Base-by-base conservation (phyloP, 768 basidiomycete species). In the Agaricus sinodeliciosus region DNA sequence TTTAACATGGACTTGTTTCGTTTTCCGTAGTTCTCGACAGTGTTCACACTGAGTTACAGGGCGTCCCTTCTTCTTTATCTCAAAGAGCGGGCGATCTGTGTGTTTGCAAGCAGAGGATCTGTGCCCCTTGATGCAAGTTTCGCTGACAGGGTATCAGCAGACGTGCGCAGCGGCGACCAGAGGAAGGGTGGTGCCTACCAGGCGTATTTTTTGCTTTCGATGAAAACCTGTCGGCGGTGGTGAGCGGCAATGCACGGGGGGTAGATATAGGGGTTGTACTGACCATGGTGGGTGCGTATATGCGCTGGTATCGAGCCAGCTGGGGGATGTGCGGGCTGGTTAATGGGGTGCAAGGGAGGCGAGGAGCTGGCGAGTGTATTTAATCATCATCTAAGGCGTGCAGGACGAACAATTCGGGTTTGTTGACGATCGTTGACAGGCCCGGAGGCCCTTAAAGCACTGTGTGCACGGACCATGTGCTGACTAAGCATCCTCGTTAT, bases 71-170 rank as follows among this genome's bases (percentile, higher is more conserved):
- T 87, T 90, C 74, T 93, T 91, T 53, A 95, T 89, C 69, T 94
- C 90, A 65, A 85, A 93, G 48, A 95, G 76, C 35, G 91, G 86
- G 39, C 93, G 80, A 66, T 93, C 90, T 49, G 82, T 86, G 65
- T 95, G 93, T 63, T 82, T 85, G 71, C 93, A 95, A 27, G 83
- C 79, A 13, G 90, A 90, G 13, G 92, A 94, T 45, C 93, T 82
- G 69, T 95, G 92, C 15, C 92, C 93, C 71, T 93, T 93, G 69
- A 94, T 94, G 72, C 93, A 95, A 59, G 90, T 87, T 73, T 89
- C 89, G 68, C 91, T 92, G 26, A 49, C 47, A 31, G 56, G 48
- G 48, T 56, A 51, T 55, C n/a, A 54, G 40, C 18, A 42, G 43
- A 39, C 39, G 40, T 51, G 55, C 51, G 52, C 50, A 51, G 53